phyloP scores from a whole-genome alignment of 768 basidiomycete genomes.

The Tulasnella sp. region DNA sequence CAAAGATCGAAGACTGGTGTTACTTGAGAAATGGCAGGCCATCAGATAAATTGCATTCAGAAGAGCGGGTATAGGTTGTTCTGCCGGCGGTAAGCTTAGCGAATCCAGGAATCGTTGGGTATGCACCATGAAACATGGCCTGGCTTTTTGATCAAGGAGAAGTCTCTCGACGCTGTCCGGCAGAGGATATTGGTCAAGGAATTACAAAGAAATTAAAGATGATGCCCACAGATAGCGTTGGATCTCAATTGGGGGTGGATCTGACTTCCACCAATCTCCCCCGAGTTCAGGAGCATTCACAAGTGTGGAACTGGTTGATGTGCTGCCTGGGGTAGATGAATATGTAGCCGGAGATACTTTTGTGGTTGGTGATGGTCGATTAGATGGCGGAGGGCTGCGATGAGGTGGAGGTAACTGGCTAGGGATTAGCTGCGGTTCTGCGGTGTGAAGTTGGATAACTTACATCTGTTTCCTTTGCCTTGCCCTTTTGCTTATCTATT shows the following conservation, averaged over 20 bases:
- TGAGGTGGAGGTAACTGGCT: too few relatives aligned
- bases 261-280: conserved; percentile 12
- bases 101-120: conserved; percentile 7
- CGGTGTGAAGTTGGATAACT: too few relatives aligned
- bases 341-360: too few relatives aligned
- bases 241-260: conserved; percentile 2
- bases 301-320: too few relatives aligned
- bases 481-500: too few relatives aligned
- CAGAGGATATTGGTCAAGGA: background rate
- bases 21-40: conserved; percentile 15
- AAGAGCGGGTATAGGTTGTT: conserved; percentile 13
- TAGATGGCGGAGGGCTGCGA: too few relatives aligned
- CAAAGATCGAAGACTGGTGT: background rate
- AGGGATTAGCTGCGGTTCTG: too few relatives aligned
- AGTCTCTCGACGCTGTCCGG: conserved; percentile 1
- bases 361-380: too few relatives aligned
- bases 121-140: conserved; percentile 2
- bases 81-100: background rate
- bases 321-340: too few relatives aligned
- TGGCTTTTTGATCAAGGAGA: conserved; percentile 1
- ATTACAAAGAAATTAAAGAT: background rate
- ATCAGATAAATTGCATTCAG: conserved; percentile 17
- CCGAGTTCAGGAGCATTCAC: too few relatives aligned
- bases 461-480: too few relatives aligned
- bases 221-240: conserved; percentile 6